A percentile compares a stretch with the other conserved stretches of the same genome.
Conservation (phyloP, 495 filamentous ascomycete genomes). For the Neurospora hispaniola region DNA sequence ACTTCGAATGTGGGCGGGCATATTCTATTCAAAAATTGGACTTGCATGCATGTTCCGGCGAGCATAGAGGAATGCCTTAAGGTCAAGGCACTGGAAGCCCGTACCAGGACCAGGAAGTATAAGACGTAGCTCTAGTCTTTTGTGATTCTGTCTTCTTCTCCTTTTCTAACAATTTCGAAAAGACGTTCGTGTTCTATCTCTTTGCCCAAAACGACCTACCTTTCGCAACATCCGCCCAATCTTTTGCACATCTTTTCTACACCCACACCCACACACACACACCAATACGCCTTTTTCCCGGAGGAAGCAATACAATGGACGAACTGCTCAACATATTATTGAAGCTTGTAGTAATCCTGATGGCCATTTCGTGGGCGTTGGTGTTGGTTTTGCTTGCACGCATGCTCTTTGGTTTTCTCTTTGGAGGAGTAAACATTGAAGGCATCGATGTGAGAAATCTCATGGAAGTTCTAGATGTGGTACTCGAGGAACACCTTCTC, state of each 20-base stretch:
- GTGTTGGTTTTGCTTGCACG: neutral
- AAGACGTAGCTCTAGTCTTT: neutral
- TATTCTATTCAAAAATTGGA: neutral
- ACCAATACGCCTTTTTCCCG: neutral
- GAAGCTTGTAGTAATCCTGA: neutral
- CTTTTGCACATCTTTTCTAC: neutral
- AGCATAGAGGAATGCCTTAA: neutral
- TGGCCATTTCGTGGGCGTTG: neutral
- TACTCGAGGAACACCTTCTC: neutral
- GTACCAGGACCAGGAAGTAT: neutral
- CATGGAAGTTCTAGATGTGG: neutral
- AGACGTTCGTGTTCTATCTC: neutral
- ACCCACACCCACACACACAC: neutral
- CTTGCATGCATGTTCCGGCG: neutral
- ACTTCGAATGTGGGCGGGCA: neutral
- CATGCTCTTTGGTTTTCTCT: neutral
- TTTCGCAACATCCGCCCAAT: neutral
- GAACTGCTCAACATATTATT: neutral
- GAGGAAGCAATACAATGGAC: neutral
- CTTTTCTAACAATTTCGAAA: neutral
- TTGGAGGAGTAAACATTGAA: neutral
- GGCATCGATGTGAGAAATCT: neutral
- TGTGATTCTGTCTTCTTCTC: neutral
- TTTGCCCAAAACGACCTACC: neutral
- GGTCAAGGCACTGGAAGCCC: neutral